Conservation (phyloP, 441 rosid genomes). For the Flueggea neowawraea region DNA sequence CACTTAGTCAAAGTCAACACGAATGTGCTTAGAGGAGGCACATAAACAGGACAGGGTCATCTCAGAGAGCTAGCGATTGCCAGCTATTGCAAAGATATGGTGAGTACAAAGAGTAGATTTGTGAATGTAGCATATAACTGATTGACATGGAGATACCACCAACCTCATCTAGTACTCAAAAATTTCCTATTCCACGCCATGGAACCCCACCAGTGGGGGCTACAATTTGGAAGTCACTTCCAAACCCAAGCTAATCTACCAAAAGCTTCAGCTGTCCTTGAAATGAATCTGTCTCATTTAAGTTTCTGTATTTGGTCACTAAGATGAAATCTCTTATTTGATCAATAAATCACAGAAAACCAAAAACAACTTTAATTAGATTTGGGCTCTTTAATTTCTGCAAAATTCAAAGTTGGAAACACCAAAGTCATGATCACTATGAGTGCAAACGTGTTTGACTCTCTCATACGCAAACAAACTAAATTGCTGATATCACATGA, state of each 20-base stretch:
- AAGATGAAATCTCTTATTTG: neutral
- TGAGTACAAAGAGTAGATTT: neutral
- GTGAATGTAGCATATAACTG: conserved; percentile 16
- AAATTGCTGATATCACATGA: no score
- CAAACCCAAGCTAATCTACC: neutral
- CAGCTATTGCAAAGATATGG: conserved; percentile 15
- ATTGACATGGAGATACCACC: conserved; percentile 28
- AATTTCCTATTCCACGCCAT: conserved; percentile 19
- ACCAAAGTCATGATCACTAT: no score
- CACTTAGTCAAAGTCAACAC: no score
- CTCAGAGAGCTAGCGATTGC: conserved; percentile 5
- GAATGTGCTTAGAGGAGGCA: neutral
- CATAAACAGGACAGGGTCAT: neutral
- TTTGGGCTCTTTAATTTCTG: no score
- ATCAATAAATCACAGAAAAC: no score
- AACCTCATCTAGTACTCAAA: conserved; percentile 21
- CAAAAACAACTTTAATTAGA: no score
- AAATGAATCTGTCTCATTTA: neutral
- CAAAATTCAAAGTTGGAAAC: no score
- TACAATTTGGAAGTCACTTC: conserved; percentile 10
- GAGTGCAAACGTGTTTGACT: no score
- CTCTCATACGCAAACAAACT: no score
- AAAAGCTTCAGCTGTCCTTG: neutral
- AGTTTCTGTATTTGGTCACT: neutral
- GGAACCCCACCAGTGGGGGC: conserved; percentile 6